Evolutionary conservation across 2,329 filamentous ascomycete species (phyloP).

Genomic region (Stagonosporopsis rhizophila): DNA sequence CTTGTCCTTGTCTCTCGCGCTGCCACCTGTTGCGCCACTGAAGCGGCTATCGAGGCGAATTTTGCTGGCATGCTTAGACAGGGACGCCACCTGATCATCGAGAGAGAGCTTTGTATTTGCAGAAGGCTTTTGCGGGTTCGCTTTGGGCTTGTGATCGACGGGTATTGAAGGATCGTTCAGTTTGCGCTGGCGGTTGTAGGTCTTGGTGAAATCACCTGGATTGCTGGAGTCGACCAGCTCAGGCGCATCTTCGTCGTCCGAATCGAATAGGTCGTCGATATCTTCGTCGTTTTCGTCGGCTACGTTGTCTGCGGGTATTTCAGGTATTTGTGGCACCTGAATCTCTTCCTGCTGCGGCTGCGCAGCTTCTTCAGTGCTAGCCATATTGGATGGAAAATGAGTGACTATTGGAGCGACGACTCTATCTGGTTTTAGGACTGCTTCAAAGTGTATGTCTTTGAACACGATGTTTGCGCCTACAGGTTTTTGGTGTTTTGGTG

Average conservation of each 20-base stretch:
- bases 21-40: constrained; percentile 59
- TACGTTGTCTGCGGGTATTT: constrained; percentile 7
- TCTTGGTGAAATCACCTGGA: constrained; percentile 76
- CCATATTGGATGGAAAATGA: constrained; percentile 18
- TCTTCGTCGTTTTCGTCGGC: constrained; percentile 63
- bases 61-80: constrained; percentile 85
- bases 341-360: constrained; percentile 15
- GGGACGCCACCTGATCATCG: constrained; percentile 86
- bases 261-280: constrained; percentile 69
- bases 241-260: constrained; percentile 60
- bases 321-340: constrained; percentile 14
- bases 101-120: constrained; percentile 81
- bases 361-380: constrained; percentile 17
- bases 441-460: neutral
- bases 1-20: constrained; percentile 74
- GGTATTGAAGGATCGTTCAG: constrained; percentile 63
- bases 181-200: constrained; percentile 84
- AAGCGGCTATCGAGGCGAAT: constrained; percentile 74
- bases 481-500: neutral
- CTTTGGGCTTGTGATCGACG: constrained; percentile 67
- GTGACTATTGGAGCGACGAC: neutral
- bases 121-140: constrained; percentile 72
- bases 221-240: constrained; percentile 65
- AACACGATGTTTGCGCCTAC: neutral
- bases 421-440: neutral